Base-by-base conservation (phyloP, 768 basidiomycete genomes). In the Macrolepiota fuliginosa region DNA sequence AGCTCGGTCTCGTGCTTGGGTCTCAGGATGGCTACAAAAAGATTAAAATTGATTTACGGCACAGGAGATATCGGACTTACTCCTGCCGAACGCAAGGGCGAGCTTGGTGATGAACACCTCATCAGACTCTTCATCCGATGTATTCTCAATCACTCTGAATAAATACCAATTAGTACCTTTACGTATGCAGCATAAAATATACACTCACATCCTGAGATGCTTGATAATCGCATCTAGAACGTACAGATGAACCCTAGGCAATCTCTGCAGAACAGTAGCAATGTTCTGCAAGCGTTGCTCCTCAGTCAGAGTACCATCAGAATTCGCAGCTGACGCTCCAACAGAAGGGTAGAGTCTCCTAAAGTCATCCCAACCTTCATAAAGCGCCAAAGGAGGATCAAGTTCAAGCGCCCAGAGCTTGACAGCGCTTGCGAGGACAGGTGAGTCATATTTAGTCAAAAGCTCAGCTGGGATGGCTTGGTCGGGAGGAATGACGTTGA, bases 321-420 rank as follows among this genome's bases (percentile, higher is more conserved):
- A 66, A 66, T 83, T 85, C 0, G 71, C 70, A 25, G 80, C 68
- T 9, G 70, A 69, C 10, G 84, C 81, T 25, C 89, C 87, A 57
- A 91, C 83, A 37, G 78, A 81, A 4, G 93, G 94, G 68, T 97
- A 98, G n/a, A 97, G 65, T 64, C 86, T 88, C 58, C 92, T 83
- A 63, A 96, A 80, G 32, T 97, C 95, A 46, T 96, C 94, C 91
- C 95, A 98, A 49, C 90, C 86, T 68, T 96, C 93, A 80, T 89
- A 96, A 51, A 91, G 76, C 17, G 86, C 83, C 11, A 97, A 72
- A 27, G 96, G 94, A 7, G 93, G 92, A 69, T 94, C 87, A 27
- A 98, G 82, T 72, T 98, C 96, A n/a, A 97, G 79, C 24, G 88
- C 71, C 92, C 94, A 98, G 13, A 98, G 76, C 75, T 96, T 98